A percentile compares a stretch with the other conserved stretches of the same genome.
phyloP scores from a whole-genome alignment of 257 asterid genomes.

The Catharanthus roseus region DNA sequence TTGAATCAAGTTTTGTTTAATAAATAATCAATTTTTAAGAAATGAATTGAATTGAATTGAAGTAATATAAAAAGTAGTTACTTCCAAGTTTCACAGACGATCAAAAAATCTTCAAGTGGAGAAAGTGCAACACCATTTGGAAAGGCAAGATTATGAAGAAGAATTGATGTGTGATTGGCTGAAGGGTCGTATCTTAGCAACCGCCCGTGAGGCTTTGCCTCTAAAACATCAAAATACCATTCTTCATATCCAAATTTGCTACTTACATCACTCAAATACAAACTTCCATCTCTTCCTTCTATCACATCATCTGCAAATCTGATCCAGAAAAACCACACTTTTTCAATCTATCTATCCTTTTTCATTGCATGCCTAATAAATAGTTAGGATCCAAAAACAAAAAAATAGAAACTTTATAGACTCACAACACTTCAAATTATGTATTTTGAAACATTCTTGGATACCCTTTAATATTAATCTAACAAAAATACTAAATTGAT shows the following conservation, averaged over 20 bases:
- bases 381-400: no score
- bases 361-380: no score
- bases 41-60: no score
- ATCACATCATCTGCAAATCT: constrained; percentile 70
- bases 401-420: no score
- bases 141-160: constrained; percentile 45
- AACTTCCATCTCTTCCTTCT: constrained; percentile 53
- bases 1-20: no score
- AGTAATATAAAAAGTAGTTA: constrained; percentile 27
- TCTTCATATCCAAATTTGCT: constrained; percentile 34
- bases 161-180: constrained; percentile 28
- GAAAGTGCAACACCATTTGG: constrained; percentile 71
- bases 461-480: no score
- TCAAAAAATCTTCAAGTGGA: constrained; percentile 41
- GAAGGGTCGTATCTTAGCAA: constrained; percentile 49
- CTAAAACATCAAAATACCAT: constrained; percentile 56
- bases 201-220: constrained; percentile 53
- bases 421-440: no score
- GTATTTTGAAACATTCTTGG: no score
- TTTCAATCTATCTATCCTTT: no score
- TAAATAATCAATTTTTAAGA: no score
- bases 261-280: constrained; percentile 59
- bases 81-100: constrained; percentile 72
- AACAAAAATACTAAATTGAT: no score
- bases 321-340: no score